phyloP scores from a whole-genome alignment of 176 grass and related monocot species.

The Chrysopogon serrulatus region DNA sequence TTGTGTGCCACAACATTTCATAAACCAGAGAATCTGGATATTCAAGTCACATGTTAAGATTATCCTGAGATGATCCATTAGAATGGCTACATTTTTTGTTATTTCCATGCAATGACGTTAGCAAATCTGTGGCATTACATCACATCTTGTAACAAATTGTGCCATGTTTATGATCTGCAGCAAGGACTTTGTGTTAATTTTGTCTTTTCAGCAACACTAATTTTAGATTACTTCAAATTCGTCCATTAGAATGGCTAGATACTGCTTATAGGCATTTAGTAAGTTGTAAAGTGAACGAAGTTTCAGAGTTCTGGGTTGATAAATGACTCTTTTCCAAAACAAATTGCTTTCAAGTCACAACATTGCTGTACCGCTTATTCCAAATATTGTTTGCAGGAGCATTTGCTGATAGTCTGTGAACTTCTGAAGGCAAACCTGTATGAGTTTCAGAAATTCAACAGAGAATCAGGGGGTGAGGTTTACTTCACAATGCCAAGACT shows the following conservation, averaged over 20 bases:
- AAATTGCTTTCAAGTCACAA: neutral
- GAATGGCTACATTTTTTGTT: neutral
- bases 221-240: neutral
- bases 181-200: neutral
- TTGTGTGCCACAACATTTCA: neutral
- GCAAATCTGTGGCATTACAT: neutral
- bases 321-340: neutral
- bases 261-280: conserved; percentile 1
- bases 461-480: conserved; percentile 99
- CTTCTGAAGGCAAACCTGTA: conserved; percentile 99
- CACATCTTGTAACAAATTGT: conserved; percentile 10
- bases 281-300: neutral
- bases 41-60: neutral
- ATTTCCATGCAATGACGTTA: neutral
- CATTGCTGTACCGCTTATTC: conserved; percentile 5
- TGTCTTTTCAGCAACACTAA: neutral
- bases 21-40: neutral
- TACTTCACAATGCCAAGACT: conserved; percentile 99
- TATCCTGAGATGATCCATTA: neutral
- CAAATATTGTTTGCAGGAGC: conserved; percentile 64
- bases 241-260: neutral
- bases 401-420: conserved; percentile 98
- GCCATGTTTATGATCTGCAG: neutral
- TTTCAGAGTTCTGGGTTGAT: neutral
- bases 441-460: conserved; percentile 99